phyloP scores from a whole-genome alignment of 352 stramenopile species.

The Pythium phragmitis region DNA sequence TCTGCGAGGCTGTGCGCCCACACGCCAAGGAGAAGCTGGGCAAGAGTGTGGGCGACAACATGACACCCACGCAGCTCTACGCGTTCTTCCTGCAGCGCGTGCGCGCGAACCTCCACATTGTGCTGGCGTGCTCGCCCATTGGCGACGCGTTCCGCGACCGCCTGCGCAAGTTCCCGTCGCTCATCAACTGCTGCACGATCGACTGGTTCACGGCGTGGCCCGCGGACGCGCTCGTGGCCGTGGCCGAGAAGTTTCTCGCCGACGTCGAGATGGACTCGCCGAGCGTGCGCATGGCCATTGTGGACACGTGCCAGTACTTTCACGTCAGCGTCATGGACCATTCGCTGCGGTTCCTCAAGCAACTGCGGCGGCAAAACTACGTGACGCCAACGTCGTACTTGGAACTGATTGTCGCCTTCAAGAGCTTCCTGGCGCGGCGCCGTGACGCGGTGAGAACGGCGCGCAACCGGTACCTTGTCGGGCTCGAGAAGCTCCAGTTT shows the following conservation, averaged over 20 bases:
- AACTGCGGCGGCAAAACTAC: constrained; percentile 91
- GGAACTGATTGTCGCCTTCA: constrained; percentile 94
- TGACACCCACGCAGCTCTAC: constrained; percentile 90
- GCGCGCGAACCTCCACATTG: constrained; percentile 91
- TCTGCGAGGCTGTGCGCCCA: constrained; percentile 88
- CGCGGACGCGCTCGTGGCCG: constrained; percentile 89
- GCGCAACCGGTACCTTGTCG: constrained; percentile 87
- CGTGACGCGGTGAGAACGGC: constrained; percentile 83
- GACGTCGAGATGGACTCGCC: constrained; percentile 88
- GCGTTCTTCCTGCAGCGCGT: constrained; percentile 93
- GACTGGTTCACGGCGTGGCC: constrained; percentile 97
- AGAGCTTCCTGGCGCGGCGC: constrained; percentile 82
- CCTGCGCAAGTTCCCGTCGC: constrained; percentile 93
- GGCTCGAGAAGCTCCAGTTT: constrained; percentile 93
- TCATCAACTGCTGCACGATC: constrained; percentile 98
- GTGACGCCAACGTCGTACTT: constrained; percentile 95
- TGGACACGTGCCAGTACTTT: constrained; percentile 93
- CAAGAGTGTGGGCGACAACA: constrained; percentile 89
- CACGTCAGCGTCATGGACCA: constrained; percentile 89
- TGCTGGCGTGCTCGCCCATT: constrained; percentile 94
- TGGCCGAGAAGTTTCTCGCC: constrained; percentile 92
- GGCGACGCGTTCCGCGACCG: constrained; percentile 93
- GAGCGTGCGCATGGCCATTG: constrained; percentile 74
- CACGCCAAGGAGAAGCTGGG: constrained; percentile 91
- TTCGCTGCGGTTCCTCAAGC: constrained; percentile 79